Evolutionary conservation across 371 early-diverging fungal genomes (phyloP).

Genomic region (Chytridiales sp.): DNA sequence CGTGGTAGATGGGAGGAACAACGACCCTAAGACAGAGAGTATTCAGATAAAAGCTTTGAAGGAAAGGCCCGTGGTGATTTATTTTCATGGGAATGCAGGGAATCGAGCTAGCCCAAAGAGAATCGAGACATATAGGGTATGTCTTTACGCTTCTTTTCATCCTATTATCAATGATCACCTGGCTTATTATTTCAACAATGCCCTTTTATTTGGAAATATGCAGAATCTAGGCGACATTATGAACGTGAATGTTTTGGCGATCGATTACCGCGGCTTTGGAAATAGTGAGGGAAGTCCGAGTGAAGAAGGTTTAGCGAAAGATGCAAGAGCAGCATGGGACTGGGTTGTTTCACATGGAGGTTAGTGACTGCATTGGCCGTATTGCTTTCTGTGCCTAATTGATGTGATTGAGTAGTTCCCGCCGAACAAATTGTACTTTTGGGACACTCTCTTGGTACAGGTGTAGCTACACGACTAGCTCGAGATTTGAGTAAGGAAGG

Average conservation of each 20-base stretch:
- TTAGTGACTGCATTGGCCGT: not conserved
- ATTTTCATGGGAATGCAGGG: constrained; percentile 55
- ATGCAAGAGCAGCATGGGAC: constrained; percentile 43
- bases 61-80: constrained; percentile 40
- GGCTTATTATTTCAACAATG: constrained; percentile 16
- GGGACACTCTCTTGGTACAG: constrained; percentile 51
- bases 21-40: not conserved
- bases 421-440: constrained; percentile 37
- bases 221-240: constrained; percentile 10
- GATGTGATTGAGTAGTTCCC: constrained; percentile 10
- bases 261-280: constrained; percentile 55
- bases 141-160: not conserved
- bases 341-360: constrained; percentile 37
- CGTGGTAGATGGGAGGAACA: too few relatives aligned
- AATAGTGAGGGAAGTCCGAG: constrained; percentile 40
- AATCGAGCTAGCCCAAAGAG: constrained; percentile 42
- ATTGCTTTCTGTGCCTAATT: not conserved
- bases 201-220: not conserved
- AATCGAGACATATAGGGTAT: constrained; percentile 40
- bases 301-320: constrained; percentile 36
- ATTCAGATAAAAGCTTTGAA: constrained; percentile 20
- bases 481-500: constrained; percentile 21
- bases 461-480: constrained; percentile 46
- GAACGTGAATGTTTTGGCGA: constrained; percentile 37
- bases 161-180: not conserved